Evolutionary conservation across 805 yeast species (phyloP).

Genomic region (Suhomyces pyralidae): DNA sequence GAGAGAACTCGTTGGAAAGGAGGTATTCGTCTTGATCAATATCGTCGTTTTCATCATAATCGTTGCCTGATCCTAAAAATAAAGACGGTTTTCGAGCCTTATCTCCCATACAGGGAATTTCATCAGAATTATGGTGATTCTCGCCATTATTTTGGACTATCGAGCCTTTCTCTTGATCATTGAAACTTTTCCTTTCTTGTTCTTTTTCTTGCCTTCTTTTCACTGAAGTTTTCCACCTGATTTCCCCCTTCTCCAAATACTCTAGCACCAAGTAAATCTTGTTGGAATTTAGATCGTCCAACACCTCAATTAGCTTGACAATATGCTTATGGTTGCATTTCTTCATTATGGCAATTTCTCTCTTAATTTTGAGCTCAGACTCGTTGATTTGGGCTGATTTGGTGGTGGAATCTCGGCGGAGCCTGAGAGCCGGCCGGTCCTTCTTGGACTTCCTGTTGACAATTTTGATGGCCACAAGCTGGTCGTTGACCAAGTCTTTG

Average conservation of each 20-base stretch:
- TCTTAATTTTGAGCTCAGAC: slow-evolving; percentile 32
- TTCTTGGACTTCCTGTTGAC: slow-evolving; percentile 63
- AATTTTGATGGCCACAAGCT: slow-evolving; percentile 87
- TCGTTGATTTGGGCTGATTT: slow-evolving; percentile 18
- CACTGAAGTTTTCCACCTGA: slow-evolving; percentile 61
- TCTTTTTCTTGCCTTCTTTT: slow-evolving; percentile 3
- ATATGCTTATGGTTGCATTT: slow-evolving; percentile 45
- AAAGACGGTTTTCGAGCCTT: neutral
- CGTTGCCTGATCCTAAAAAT: neutral
- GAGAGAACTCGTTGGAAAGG: slow-evolving; percentile 32
- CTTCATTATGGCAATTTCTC: slow-evolving; percentile 46
- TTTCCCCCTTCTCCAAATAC: slow-evolving; percentile 86
- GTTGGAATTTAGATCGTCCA: slow-evolving; percentile 78
- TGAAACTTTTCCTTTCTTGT: too few species aligned
- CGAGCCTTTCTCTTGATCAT: too few species aligned
- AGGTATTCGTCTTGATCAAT: slow-evolving; percentile 20
- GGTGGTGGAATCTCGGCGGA: slow-evolving; percentile 19
- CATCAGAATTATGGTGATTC: slow-evolving; percentile 20
- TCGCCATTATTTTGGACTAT: too few species aligned
- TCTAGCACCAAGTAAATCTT: slow-evolving; percentile 90
- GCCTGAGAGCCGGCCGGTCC: slow-evolving; percentile 31
- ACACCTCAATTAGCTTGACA: slow-evolving; percentile 52
- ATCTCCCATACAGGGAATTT: slow-evolving; percentile 37
- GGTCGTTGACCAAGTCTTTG: slow-evolving; percentile 58
- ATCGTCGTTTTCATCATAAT: slow-evolving; percentile 2